Percentiles rank a stretch among this genome's conserved stretches.
Evolutionary conservation across 352 stramenopile species (phyloP).

Genomic region (Globisporangium yorkense): DNA sequence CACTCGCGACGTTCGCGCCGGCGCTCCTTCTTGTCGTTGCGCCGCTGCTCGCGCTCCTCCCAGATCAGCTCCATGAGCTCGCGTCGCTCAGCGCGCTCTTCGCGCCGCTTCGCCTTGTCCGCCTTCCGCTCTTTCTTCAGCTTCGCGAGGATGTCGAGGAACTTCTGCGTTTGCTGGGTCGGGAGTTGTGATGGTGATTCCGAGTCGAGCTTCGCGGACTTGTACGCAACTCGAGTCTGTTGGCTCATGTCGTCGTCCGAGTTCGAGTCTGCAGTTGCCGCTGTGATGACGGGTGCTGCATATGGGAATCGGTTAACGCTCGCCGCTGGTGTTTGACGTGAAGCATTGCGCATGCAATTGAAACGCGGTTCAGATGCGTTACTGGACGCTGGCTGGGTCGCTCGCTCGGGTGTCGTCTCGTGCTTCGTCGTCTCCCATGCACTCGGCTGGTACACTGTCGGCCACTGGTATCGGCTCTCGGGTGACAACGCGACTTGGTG

Average conservation of each 20-base stretch:
- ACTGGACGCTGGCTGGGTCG: too few relatives aligned
- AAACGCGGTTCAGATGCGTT: too few relatives aligned
- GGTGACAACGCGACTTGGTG: too few relatives aligned
- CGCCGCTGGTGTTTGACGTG: too few relatives aligned
- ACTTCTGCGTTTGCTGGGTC: not conserved
- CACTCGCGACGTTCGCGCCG: not conserved
- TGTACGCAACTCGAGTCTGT: too few relatives aligned
- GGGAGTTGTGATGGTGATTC: not conserved
- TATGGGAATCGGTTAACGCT: too few relatives aligned
- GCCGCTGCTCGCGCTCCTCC: conserved; percentile 1
- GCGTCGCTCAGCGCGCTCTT: not conserved
- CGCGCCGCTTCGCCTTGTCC: conserved; percentile 1
- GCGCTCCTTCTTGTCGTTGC: not conserved
- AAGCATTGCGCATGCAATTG: too few relatives aligned
- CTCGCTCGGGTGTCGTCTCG: not conserved
- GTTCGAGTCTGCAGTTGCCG: too few relatives aligned
- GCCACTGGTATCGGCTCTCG: not conserved
- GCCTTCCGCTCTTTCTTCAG: conserved; percentile 1
- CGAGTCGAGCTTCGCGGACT: not conserved
- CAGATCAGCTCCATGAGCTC: not conserved
- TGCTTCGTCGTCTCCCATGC: not conserved
- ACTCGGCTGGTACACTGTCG: not conserved
- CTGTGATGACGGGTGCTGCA: too few relatives aligned
- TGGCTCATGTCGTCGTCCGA: too few relatives aligned
- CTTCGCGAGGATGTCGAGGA: not conserved